Conservation (phyloP, 345 rosid genomes). For the Arabidopsis suecica region DNA sequence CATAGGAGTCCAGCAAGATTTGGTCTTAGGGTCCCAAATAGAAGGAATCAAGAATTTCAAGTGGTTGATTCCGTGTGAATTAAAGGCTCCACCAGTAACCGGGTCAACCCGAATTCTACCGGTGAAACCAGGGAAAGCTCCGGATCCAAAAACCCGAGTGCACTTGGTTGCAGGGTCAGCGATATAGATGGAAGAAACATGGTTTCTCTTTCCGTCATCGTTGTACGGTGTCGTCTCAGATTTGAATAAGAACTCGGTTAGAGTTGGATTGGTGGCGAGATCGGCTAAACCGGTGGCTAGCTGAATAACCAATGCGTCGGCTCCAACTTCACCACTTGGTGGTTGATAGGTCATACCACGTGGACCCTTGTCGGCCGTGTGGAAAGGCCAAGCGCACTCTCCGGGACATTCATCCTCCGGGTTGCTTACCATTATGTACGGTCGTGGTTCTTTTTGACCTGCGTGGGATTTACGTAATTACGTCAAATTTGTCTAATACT, state of each 20-base stretch:
- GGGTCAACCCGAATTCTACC: constrained; percentile 57
- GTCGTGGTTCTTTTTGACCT: constrained; percentile 35
- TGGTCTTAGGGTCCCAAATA: constrained; percentile 63
- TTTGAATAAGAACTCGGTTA: constrained; percentile 44
- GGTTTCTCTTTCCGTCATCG: not conserved
- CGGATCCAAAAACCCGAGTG: constrained; percentile 58
- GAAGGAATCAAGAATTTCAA: constrained; percentile 73
- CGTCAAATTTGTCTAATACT: not conserved
- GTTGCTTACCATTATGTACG: constrained; percentile 64
- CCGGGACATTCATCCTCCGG: constrained; percentile 72
- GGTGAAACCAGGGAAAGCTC: constrained; percentile 56
- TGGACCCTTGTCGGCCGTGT: constrained; percentile 50
- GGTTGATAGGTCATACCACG: constrained; percentile 55
- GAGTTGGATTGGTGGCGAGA: constrained; percentile 49
- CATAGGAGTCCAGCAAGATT: constrained; percentile 51
- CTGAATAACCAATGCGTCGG: constrained; percentile 64
- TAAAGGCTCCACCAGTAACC: constrained; percentile 55
- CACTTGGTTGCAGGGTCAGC: constrained; percentile 55
- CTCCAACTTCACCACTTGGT: constrained; percentile 62
- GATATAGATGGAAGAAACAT: not conserved
- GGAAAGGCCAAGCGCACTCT: constrained; percentile 77
- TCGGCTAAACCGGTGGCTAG: constrained; percentile 67
- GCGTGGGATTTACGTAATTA: constrained; percentile 10
- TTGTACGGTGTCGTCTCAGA: constrained; percentile 16
- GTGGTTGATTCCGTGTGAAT: constrained; percentile 57